Percentiles rank a stretch among this genome's conserved stretches.
phyloP scores from a whole-genome alignment of 1,284 basidiomycete genomes.

The Heliocybe sulcata region DNA sequence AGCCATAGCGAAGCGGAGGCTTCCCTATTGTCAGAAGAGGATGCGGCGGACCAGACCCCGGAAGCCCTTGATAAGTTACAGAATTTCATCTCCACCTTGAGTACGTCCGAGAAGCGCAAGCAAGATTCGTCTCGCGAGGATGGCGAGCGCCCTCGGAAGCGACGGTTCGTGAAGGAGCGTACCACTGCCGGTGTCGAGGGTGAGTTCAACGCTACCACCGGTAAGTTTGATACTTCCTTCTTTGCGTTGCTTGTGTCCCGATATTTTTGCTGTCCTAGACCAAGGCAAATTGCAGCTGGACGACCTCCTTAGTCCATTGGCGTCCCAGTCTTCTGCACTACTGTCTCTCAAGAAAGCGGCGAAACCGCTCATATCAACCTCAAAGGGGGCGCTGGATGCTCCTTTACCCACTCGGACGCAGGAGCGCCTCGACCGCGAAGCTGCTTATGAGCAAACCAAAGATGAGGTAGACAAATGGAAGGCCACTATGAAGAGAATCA shows the following conservation, averaged over 20 bases:
- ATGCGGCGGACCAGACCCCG: conserved; percentile 43
- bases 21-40: conserved; percentile 31
- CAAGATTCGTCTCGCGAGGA: conserved; percentile 24
- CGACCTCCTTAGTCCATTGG: conserved; percentile 68
- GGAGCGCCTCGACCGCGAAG: conserved; percentile 87
- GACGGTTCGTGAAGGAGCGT: conserved; percentile 60
- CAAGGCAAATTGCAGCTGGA: conserved; percentile 54
- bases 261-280: conserved; percentile 29
- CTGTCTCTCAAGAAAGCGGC: conserved; percentile 64
- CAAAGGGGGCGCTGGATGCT: conserved; percentile 65
- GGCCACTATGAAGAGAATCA: conserved; percentile 83
- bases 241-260: conserved; percentile 3
- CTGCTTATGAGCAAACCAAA: conserved; percentile 91
- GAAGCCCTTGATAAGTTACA: conserved; percentile 64
- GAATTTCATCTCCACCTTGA: conserved; percentile 66
- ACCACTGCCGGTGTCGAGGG: conserved; percentile 73
- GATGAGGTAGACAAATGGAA: conserved; percentile 93
- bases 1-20: conserved; percentile 30
- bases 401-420: conserved; percentile 85
- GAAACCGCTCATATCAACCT: conserved; percentile 47
- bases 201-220: conserved; percentile 54
- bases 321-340: conserved; percentile 49
- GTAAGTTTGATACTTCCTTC: conserved; percentile 25
- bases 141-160: conserved; percentile 36
- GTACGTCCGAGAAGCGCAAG: conserved; percentile 70